Base-by-base conservation (phyloP, 164 flowering plant species). In the Liriodendron chinense region DNA sequence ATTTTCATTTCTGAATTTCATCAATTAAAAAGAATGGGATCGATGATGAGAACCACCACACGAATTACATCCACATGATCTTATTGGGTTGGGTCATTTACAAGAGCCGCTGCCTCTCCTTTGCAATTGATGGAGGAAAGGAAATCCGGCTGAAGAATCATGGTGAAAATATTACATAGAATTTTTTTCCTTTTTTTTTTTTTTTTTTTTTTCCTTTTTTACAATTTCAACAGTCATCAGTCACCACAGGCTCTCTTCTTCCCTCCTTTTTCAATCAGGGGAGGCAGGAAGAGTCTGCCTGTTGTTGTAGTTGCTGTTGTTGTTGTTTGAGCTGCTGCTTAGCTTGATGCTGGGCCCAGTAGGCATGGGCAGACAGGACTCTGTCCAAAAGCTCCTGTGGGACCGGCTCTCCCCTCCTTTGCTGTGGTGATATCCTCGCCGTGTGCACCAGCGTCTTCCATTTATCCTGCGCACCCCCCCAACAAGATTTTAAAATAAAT, bases 381-480 rank as follows among this genome's bases (percentile, higher is more conserved):
- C 98, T 79, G 88, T 96, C 95, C 78, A 94, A 72, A 12, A 96
- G 90, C 77, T 91, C 96, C 76, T 96, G 99, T 0, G 99, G 99
- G 10, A 92, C 98, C 0, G 99, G 97, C 86, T 92, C 93, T 21
- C 99, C 99, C 82, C 99, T 86, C 75, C 99, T 87, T 74, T 96
- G 99, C 76, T 92, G 98, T 18, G 98, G 98, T 22, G 96, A 77
- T 56, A 95, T 95, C 78, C 85, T 85, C 56, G 99, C 98, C 1
- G 99, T 95, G 85, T 95, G 99, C n/a, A 96, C 99, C 79, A 96
- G 76, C 43, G 99, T 96, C 77, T 96, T 96, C 99, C 99, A 96
- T 76, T 96, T 96, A 84, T 96, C 99, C 99, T 96, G 89, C 64
- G 73, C 74, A 67, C 7, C 65, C 26, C 14, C 49, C 48, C 14